Percentiles rank a stretch among this genome's conserved stretches.
Conservation (phyloP, 169 alveolate species). For the Toxoplasma gondii region DNA sequence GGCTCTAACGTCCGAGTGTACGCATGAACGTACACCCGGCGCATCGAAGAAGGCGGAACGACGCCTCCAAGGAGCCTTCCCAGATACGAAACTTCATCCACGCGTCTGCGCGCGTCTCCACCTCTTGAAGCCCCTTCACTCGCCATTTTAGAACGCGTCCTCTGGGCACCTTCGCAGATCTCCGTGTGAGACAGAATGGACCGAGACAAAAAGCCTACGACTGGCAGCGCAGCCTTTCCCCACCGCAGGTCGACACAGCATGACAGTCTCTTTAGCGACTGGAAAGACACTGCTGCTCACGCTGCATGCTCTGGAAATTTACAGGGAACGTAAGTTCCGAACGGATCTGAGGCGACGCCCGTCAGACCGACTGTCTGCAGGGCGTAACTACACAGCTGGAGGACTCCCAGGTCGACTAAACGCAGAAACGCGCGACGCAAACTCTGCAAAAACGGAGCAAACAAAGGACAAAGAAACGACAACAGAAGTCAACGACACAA, state of each 20-base stretch:
- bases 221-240: no score
- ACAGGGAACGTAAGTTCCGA: not conserved
- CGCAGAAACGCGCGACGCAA: constrained; percentile 23
- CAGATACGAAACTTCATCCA: no score
- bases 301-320: not conserved
- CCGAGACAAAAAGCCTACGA: no score
- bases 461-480: not conserved
- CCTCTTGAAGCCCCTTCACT: no score
- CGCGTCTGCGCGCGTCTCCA: no score
- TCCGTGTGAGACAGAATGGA: no score
- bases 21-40: no score
- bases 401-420: not conserved
- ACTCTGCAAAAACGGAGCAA: not conserved
- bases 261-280: not conserved
- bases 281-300: not conserved
- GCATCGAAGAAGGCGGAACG: no score
- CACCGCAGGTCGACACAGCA: not conserved
- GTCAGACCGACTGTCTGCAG: not conserved
- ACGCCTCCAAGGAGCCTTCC: no score
- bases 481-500: not conserved
- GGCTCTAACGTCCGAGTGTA: no score
- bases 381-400: not conserved
- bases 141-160: no score
- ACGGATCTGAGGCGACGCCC: not conserved
- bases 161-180: no score